phyloP scores from a whole-genome alignment of 1,284 basidiomycete species.

The Puccinia brachypodii region DNA sequence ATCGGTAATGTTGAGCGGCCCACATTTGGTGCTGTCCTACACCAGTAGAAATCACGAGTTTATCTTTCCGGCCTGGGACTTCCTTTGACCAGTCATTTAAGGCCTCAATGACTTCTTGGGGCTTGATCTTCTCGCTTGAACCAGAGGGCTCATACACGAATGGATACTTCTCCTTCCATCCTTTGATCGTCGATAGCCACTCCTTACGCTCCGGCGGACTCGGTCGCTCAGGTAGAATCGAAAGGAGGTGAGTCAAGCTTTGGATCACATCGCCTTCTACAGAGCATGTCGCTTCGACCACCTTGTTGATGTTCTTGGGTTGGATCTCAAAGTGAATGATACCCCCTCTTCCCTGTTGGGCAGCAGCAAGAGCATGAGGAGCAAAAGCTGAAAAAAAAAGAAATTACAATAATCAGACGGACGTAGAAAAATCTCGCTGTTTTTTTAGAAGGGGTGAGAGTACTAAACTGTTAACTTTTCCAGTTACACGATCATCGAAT shows the following conservation, averaged over 20 bases:
- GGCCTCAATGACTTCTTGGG: slow-evolving; percentile 94
- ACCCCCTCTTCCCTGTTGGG: slow-evolving; percentile 80
- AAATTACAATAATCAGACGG: not conserved
- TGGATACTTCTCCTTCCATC: slow-evolving; percentile 85
- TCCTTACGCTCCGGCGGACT: slow-evolving; percentile 63
- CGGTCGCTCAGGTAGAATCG: slow-evolving; percentile 66
- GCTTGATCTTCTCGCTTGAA: slow-evolving; percentile 71
- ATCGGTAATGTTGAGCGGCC: slow-evolving; percentile 92
- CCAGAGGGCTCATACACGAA: slow-evolving; percentile 68
- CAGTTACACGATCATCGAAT: slow-evolving; percentile 98
- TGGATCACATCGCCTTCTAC: slow-evolving; percentile 88
- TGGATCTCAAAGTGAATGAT: slow-evolving; percentile 99
- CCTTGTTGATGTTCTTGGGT: slow-evolving; percentile 99
- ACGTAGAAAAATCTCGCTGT: not conserved
- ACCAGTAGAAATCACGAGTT: slow-evolving; percentile 85
- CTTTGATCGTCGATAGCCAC: slow-evolving; percentile 80
- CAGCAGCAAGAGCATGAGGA: slow-evolving; percentile 83
- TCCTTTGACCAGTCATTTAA: slow-evolving; percentile 69
- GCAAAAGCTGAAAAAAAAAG: slow-evolving; percentile 66
- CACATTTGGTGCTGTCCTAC: slow-evolving; percentile 99
- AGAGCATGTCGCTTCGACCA: slow-evolving; percentile 89
- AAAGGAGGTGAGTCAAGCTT: slow-evolving; percentile 78
- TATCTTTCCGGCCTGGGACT: slow-evolving; percentile 70
- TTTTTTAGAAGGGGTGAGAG: not conserved
- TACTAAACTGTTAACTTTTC: slow-evolving; percentile 70